Conservation (phyloP, 1,284 basidiomycete genomes). For the Ustilago sp. region DNA sequence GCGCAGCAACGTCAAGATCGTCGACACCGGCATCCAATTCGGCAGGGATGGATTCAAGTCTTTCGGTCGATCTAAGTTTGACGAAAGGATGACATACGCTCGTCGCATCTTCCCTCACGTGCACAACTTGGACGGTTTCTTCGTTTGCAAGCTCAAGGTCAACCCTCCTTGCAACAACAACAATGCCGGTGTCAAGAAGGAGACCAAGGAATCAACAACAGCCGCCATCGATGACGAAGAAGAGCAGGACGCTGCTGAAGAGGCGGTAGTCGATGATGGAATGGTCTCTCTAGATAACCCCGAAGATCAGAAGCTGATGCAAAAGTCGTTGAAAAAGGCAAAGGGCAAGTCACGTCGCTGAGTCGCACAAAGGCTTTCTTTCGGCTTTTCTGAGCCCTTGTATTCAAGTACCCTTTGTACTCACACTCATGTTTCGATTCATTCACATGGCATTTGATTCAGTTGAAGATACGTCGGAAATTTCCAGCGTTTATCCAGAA, state of each 20-base stretch:
- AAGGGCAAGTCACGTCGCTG: constrained; percentile 32
- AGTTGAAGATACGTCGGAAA: too few relatives aligned
- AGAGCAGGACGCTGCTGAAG: constrained; percentile 5
- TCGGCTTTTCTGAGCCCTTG: neutral
- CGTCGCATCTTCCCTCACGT: constrained; percentile 68
- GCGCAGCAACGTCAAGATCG: constrained; percentile 92
- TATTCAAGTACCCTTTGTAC: neutral
- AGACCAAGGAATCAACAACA: neutral
- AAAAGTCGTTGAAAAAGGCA: constrained; percentile 47
- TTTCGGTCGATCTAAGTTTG: constrained; percentile 89
- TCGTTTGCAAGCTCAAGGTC: constrained; percentile 96
- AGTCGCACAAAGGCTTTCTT: neutral
- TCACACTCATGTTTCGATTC: neutral
- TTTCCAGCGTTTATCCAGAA: too few relatives aligned
- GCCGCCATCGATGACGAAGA: constrained; percentile 1
- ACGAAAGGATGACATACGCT: constrained; percentile 76
- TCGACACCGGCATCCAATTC: constrained; percentile 92
- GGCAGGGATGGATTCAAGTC: constrained; percentile 90
- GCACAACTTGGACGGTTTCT: constrained; percentile 93
- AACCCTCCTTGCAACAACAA: constrained; percentile 48
- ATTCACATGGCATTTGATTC: neutral
- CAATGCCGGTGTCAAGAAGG: constrained; percentile 1
- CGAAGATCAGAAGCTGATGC: constrained; percentile 48
- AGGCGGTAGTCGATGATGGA: constrained; percentile 9
- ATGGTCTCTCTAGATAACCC: constrained; percentile 41